Evolutionary conservation across 1,284 basidiomycete genomes (phyloP).

Genomic region (Ceratorhiza oryzae-sativae): DNA sequence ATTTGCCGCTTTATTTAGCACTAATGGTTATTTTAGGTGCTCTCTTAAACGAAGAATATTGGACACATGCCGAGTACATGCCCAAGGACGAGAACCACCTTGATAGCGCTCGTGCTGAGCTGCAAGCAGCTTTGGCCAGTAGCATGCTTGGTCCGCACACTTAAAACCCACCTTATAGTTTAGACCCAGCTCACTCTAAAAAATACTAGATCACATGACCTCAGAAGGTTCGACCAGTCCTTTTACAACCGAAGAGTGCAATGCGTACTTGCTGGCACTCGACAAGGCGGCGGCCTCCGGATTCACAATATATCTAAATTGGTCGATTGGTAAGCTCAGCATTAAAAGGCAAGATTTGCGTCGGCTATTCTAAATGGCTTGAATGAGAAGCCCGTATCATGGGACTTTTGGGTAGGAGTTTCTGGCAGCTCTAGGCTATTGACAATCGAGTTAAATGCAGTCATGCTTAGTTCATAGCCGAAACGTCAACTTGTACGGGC

Average conservation of each 20-base stretch:
- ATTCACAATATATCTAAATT: conserved; percentile 27
- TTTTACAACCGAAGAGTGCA: conserved; percentile 32
- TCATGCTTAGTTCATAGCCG: conserved; percentile 38
- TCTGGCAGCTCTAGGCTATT: not conserved
- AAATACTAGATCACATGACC: conserved; percentile 39
- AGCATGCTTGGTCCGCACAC: conserved; percentile 31
- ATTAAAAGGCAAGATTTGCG: not conserved
- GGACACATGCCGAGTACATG: conserved; percentile 41
- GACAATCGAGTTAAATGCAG: conserved; percentile 11
- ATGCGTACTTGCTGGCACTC: conserved; percentile 28
- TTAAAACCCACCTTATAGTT: not conserved
- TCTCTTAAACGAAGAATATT: conserved; percentile 40
- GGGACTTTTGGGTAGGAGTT: conserved; percentile 27
- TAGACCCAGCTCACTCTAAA: not conserved
- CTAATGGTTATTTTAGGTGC: conserved; percentile 32
- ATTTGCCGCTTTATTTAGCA: not conserved
- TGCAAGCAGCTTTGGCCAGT: conserved; percentile 32
- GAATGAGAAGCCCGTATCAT: conserved; percentile 20
- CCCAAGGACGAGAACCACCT: conserved; percentile 38
- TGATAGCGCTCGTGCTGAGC: conserved; percentile 10
- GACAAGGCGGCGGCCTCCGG: conserved; percentile 35
- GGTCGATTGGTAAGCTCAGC: conserved; percentile 16
- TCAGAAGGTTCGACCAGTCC: conserved; percentile 41
- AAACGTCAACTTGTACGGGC: conserved; percentile 41
- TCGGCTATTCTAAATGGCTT: not conserved